phyloP scores from a whole-genome alignment of 129 eudicot species.

The Pseudognaphalium luteoalbum region DNA sequence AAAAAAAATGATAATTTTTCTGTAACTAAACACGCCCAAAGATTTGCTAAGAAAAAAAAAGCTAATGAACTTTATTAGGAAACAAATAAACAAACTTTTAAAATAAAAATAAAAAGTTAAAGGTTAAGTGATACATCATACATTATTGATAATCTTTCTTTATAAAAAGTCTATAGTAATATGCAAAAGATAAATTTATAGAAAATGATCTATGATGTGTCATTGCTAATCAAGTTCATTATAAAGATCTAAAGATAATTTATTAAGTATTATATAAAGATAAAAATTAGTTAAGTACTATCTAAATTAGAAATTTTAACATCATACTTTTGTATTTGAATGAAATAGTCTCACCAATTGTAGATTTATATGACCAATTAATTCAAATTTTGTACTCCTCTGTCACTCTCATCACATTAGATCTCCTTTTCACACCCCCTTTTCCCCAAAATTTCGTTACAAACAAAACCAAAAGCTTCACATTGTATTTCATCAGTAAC shows the following conservation, averaged over 20 bases:
- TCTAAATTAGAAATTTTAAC: neutral
- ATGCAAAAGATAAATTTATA: too few species aligned
- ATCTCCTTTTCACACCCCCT: conserved; percentile 23
- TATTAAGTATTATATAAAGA: neutral
- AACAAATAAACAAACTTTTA: too few species aligned
- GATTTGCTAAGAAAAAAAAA: neutral
- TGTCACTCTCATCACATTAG: conserved; percentile 32
- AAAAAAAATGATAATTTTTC: too few species aligned
- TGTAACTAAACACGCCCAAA: too few species aligned
- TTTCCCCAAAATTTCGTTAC: conserved; percentile 16
- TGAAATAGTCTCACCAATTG: conserved; percentile 18
- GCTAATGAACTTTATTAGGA: too few species aligned
- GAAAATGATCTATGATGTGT: too few species aligned
- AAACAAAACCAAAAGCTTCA: conserved; percentile 9
- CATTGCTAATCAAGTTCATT: neutral
- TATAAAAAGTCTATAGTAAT: too few species aligned
- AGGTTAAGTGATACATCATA: too few species aligned
- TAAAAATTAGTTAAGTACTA: neutral
- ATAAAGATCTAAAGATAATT: too few species aligned
- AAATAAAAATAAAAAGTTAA: too few species aligned
- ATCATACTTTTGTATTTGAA: conserved; percentile 12
- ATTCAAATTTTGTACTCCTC: conserved; percentile 32
- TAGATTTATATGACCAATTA: conserved; percentile 12
- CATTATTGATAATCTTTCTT: too few species aligned
- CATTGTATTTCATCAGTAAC: conserved; percentile 3